Base-by-base conservation (phyloP, 345 rosid genomes). In the Corchorus capsularis region DNA sequence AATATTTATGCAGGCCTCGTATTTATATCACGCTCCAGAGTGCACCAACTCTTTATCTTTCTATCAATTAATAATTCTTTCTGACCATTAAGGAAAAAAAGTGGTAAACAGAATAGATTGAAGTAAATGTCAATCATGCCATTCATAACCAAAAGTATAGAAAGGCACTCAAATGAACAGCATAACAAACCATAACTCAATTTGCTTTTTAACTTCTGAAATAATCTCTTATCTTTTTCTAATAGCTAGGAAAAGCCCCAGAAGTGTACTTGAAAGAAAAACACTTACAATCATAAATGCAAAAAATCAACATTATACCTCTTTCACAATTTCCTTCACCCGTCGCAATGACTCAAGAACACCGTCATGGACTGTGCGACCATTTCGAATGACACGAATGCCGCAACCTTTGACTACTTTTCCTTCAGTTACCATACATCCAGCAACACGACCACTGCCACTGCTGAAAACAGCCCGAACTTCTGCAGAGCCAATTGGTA, bases 361-460 rank as follows among this genome's bases (percentile, higher is more conserved):
- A 63, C 98, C 98, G 9, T 86, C 88, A 70, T 90, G 88, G 66
- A 90, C 88, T 49, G 81, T 74, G 81, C 90, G 92, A 68, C 90
- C 82, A 54, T 88, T 93, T 76, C 97, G 90, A 74, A 82, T 53
- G 43, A 96, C 94, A 66, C 85, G 91, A 78, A 92, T 83, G 60
- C 99, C 97, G 83, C 98, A 93, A 66, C 87, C 98, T 86, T 91
- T 89, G 75, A 86, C 88, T 71, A 96, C 79, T 79, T 91, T 93
- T 56, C 99, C 99, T 78, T 93, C 98, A 15, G 83, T 88, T 64
- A 93, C 94, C 94, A 96, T 92, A 88, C 99, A 96, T 75, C 99
- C 99, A 77, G 99, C 99, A 84, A 87, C 95, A 81, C 92, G 98
- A 61, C 97, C 96, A 77, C 99, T 96, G 53, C 99, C 99, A 77